A percentile compares a stretch with the other conserved stretches of the same genome.
Evolutionary conservation across 768 basidiomycete genomes (phyloP).

Genomic region (Termitomyces titanicus): DNA sequence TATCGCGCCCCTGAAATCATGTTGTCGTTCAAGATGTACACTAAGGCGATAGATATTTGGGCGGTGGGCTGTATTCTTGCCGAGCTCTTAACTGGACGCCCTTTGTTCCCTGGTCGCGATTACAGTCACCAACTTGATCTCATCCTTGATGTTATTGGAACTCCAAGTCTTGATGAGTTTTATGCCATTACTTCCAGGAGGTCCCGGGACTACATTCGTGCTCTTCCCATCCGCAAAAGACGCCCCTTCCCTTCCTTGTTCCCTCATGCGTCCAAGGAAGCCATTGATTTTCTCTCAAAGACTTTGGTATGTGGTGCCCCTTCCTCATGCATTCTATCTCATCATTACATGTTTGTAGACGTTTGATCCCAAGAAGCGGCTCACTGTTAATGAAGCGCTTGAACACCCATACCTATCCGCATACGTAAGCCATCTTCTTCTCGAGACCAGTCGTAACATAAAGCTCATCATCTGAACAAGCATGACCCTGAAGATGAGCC

Average conservation of each 20-base stretch:
- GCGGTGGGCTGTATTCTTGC: conserved; percentile 86
- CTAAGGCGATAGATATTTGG: conserved; percentile 92
- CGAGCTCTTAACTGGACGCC: conserved; percentile 94
- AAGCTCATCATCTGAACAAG: conserved; percentile 24
- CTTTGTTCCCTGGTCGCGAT: conserved; percentile 94
- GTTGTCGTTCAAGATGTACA: conserved; percentile 99
- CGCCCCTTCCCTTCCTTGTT: conserved; percentile 80
- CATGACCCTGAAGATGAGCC: conserved; percentile 93
- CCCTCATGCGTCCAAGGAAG: conserved; percentile 85
- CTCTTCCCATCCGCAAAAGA: conserved; percentile 89
- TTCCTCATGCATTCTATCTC: not conserved
- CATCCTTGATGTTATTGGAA: conserved; percentile 95
- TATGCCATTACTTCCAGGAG: conserved; percentile 92
- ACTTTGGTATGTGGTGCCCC: conserved; percentile 54
- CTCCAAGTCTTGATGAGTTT: conserved; percentile 95
- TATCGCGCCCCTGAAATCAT: conserved; percentile 99
- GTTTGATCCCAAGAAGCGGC: conserved; percentile 96
- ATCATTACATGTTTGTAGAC: conserved; percentile 45
- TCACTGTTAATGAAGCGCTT: conserved; percentile 90
- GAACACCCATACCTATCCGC: conserved; percentile 92
- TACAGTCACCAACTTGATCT: conserved; percentile 96
- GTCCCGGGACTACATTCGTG: conserved; percentile 93
- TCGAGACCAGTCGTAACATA: conserved; percentile 8
- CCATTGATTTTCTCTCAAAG: conserved; percentile 63
- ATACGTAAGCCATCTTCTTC: conserved; percentile 47